Evolutionary conservation across 192 early-diverging fungal genomes (phyloP), one percentile per base, ranked within the genome.

Genomic region (Jimgerdemannia flammicorona): DNA sequence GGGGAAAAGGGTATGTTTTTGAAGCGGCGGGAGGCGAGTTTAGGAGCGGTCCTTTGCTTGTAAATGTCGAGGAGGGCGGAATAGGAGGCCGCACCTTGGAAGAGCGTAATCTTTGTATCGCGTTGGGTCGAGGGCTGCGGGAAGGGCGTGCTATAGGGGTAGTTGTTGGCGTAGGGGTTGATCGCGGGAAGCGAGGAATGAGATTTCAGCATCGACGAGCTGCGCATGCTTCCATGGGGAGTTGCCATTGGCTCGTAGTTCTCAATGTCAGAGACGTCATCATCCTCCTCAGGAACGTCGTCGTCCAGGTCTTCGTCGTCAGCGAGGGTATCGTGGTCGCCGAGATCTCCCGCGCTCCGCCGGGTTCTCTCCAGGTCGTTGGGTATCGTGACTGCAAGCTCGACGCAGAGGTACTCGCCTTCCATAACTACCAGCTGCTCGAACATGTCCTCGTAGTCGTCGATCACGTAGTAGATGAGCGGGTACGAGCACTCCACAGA

Each of bases 81-180:
- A 74, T 88, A 97, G 67, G 93, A 91, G 17, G 93, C 95, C 2
- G 96, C 95, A n/a, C 96, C 96, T 80, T 97, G 95, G 84, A 97
- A 97, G 64, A 97, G 85, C 72, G 84, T 94, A 59, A 90, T 92
- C 85, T 88, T 88, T 74, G 84, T 86, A 71, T 83, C 86, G 84
- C 69, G 71, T 40, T 66, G 75, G 17, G 41, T 67, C 18, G 17
- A 29, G 44, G 72, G 76, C 19, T 75, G 76, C 66, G 68, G 73
- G 43, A 76, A 70, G 39, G 67, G 70, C 64, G 73, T 78, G 78
- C 59, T 77, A 67, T 64, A 72, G 41, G 3, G 80, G 43, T 74
- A 86, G 79, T 81, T 74, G 72, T 79, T 77, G 70, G 84, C 73
- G 59, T 54, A 44, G 64, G 39, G 44, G 73, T 44, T 67, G 64